Conservation (phyloP, 495 filamentous ascomycete species). For the Trichocladium uniseriatum region DNA sequence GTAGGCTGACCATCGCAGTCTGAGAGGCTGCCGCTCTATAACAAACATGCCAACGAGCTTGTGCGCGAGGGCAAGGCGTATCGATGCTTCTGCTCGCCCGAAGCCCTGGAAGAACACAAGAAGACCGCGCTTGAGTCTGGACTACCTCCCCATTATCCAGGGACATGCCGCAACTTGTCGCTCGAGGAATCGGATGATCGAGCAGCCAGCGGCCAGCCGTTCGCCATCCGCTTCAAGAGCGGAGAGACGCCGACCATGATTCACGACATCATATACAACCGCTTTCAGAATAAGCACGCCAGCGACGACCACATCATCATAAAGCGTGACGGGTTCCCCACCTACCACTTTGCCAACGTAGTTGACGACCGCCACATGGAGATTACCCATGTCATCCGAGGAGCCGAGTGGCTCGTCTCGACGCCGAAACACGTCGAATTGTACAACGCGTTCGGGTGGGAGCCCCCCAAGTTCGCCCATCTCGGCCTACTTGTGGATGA, state of each 20-base stretch:
- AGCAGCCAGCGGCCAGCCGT: slow-evolving; percentile 56
- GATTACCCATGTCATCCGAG: slow-evolving; percentile 91
- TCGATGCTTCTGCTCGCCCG: slow-evolving; percentile 80
- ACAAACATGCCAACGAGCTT: slow-evolving; percentile 59
- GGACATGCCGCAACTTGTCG: slow-evolving; percentile 61
- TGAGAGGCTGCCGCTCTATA: slow-evolving; percentile 67
- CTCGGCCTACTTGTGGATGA: slow-evolving; percentile 75
- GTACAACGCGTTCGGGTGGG: slow-evolving; percentile 84
- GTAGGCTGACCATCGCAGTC: slow-evolving; percentile 44
- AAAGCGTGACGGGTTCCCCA: slow-evolving; percentile 85
- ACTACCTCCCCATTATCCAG: slow-evolving; percentile 61
- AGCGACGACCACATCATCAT: slow-evolving; percentile 60
- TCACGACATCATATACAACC: slow-evolving; percentile 68
- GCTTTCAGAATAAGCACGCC: slow-evolving; percentile 36
- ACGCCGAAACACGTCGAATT: slow-evolving; percentile 82
- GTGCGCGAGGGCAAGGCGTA: slow-evolving; percentile 68
- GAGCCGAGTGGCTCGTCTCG: slow-evolving; percentile 87
- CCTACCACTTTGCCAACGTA: slow-evolving; percentile 95
- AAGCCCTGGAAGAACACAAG: slow-evolving; percentile 57
- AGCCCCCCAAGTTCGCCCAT: slow-evolving; percentile 75
- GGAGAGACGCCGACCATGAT: slow-evolving; percentile 50
- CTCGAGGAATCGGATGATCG: slow-evolving; percentile 57
- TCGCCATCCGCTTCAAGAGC: slow-evolving; percentile 67
- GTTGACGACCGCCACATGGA: slow-evolving; percentile 91
- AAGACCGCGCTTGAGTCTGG: slow-evolving; percentile 49